Conservation (phyloP, 2,329 filamentous ascomycete species). For the Sarocladium strictum region DNA sequence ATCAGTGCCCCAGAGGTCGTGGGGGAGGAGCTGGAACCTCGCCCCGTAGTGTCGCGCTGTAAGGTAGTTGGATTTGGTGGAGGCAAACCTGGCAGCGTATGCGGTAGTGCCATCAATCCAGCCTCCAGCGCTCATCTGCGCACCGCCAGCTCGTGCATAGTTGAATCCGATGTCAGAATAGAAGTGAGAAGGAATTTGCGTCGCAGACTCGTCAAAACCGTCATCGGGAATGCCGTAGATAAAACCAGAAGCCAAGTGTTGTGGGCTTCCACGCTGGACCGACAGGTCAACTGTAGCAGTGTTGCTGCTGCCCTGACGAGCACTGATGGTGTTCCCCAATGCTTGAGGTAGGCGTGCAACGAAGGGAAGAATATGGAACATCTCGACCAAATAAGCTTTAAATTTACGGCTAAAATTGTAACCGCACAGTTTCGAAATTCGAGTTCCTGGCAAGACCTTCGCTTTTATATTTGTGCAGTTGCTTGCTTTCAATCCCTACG, state of each 20-base stretch:
- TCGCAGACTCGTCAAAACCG: not conserved
- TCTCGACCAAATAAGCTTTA: too few relatives aligned
- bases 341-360: too few relatives aligned
- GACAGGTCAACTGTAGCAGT: too few relatives aligned
- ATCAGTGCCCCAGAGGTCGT: not conserved
- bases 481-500: too few relatives aligned
- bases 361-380: too few relatives aligned
- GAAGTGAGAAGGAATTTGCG: conserved; percentile 4
- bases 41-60: not conserved
- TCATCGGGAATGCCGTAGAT: not conserved
- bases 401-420: too few relatives aligned
- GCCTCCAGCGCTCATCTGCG: not conserved
- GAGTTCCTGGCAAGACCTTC: too few relatives aligned
- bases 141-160: not conserved
- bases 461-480: too few relatives aligned
- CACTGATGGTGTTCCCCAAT: too few relatives aligned
- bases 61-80: not conserved
- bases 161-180: not conserved
- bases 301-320: too few relatives aligned
- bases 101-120: not conserved
- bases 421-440: too few relatives aligned
- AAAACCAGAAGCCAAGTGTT: not conserved
- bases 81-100: not conserved
- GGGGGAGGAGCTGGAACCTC: not conserved
- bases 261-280: too few relatives aligned